Conservation (phyloP, 2,329 filamentous ascomycete species). For the Penicillium concentricum region DNA sequence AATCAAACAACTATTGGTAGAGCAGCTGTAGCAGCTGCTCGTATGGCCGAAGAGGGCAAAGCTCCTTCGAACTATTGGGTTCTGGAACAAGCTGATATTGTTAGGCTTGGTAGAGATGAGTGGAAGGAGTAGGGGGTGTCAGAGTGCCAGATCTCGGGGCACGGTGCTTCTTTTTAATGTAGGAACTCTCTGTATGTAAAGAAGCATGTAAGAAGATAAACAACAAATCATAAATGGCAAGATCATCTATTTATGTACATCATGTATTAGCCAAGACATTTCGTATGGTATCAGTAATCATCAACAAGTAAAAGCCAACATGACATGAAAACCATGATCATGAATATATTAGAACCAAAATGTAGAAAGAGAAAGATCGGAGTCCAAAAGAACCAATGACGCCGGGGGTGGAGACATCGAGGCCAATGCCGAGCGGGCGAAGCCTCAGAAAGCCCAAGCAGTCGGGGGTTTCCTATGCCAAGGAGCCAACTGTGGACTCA, state of each 20-base stretch:
- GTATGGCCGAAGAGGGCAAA: slow-evolving; percentile 26
- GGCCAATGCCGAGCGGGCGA: background rate
- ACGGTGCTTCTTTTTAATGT: background rate
- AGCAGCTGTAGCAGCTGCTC: slow-evolving; percentile 30
- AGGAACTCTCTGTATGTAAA: background rate
- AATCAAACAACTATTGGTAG: slow-evolving; percentile 29
- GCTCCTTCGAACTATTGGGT: slow-evolving; percentile 32
- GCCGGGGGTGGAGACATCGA: background rate
- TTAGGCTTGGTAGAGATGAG: slow-evolving; percentile 30
- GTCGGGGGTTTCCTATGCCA: background rate
- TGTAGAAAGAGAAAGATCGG: background rate
- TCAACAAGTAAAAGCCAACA: background rate
- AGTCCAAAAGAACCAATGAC: background rate
- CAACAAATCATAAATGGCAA: background rate
- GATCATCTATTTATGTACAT: background rate
- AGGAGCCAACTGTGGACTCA: background rate
- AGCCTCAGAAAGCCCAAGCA: background rate
- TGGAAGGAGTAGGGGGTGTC: slow-evolving; percentile 22
- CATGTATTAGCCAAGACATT: background rate
- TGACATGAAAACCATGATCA: background rate
- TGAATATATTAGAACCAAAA: background rate
- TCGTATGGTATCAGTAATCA: background rate
- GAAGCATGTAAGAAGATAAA: background rate
- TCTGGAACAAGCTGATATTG: slow-evolving; percentile 30
- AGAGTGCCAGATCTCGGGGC: too few species aligned